Conservation (phyloP, 306 rosid genomes). For the Coriaria nepalensis region DNA sequence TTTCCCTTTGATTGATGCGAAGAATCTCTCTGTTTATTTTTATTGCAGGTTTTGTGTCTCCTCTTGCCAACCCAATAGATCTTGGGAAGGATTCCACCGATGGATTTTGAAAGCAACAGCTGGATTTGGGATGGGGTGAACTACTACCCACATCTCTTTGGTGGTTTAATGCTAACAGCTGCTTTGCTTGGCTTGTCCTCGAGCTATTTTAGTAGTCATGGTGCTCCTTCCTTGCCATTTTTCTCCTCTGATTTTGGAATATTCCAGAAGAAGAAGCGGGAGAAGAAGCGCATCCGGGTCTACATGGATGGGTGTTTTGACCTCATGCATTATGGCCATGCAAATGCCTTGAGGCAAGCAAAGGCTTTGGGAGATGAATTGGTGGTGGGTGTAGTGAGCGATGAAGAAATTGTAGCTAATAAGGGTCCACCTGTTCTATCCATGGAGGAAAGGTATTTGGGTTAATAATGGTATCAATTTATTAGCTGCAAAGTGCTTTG, state of each 20-base stretch:
- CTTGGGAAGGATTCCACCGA: slow-evolving; percentile 15
- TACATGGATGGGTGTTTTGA: slow-evolving; percentile 99
- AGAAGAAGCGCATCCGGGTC: slow-evolving; percentile 71
- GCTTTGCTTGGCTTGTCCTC: slow-evolving; percentile 89
- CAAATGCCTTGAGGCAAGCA: slow-evolving; percentile 97
- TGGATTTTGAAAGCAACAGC: slow-evolving; percentile 68
- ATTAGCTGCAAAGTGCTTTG: not conserved
- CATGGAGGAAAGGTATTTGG: slow-evolving; percentile 75
- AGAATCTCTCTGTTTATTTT: not conserved
- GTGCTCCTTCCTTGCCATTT: slow-evolving; percentile 50
- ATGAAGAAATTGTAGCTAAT: slow-evolving; percentile 78
- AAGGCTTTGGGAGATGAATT: slow-evolving; percentile 92
- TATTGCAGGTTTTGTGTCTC: slow-evolving; percentile 52
- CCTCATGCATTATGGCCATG: slow-evolving; percentile 99
- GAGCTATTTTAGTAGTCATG: slow-evolving; percentile 71
- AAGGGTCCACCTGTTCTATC: slow-evolving; percentile 95
- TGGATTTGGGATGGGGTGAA: slow-evolving; percentile 95
- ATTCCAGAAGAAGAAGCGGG: slow-evolving; percentile 52
- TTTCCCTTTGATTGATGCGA: too few relatives aligned
- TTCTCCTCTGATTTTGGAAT: slow-evolving; percentile 61
- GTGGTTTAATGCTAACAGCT: slow-evolving; percentile 93
- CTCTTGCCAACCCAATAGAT: slow-evolving; percentile 25
- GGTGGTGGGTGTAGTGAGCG: slow-evolving; percentile 83
- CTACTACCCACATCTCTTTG: slow-evolving; percentile 67
- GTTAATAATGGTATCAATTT: not conserved